Evolutionary conservation across 768 basidiomycete species (phyloP).

Genomic region (Saitozyma sp.): DNA sequence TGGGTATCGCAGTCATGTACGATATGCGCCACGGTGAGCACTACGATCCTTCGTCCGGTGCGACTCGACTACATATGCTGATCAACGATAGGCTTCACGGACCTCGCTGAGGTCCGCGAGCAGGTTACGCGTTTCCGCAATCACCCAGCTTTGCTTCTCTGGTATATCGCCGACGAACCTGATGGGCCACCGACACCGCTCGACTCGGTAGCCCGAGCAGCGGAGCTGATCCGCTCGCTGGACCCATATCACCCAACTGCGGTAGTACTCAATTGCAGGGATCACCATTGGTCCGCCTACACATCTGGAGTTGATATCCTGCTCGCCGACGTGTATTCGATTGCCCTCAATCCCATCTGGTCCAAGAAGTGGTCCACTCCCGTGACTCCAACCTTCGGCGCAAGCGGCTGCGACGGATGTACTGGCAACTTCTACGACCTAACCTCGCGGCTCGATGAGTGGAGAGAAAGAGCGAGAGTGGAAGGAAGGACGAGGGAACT

Average conservation of each 20-base stretch:
- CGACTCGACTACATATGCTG: not conserved
- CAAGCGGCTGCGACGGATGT: constrained; percentile 75
- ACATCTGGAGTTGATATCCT: constrained; percentile 63
- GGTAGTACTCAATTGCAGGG: constrained; percentile 64
- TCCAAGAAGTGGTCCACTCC: constrained; percentile 35
- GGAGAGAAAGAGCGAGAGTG: constrained; percentile 56
- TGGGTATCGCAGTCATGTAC: constrained; percentile 49
- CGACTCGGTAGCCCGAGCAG: constrained; percentile 59
- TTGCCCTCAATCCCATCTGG: constrained; percentile 37
- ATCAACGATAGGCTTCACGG: constrained; percentile 62
- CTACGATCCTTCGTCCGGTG: not conserved
- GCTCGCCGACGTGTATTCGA: constrained; percentile 33
- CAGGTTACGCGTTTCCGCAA: constrained; percentile 71
- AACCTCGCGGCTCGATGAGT: constrained; percentile 67
- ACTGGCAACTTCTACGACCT: constrained; percentile 69
- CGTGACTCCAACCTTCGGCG: constrained; percentile 60
- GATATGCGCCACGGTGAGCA: constrained; percentile 64
- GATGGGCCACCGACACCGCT: constrained; percentile 60
- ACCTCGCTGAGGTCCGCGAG: constrained; percentile 63
- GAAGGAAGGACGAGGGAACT: constrained; percentile 12
- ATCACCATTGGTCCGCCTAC: constrained; percentile 66
- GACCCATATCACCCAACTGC: constrained; percentile 65
- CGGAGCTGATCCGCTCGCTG: constrained; percentile 58
- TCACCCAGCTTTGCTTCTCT: constrained; percentile 63
- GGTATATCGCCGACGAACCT: constrained; percentile 71